Percentiles rank a stretch among this genome's conserved stretches.
These are phyloP conservation scores for Betula pendula DNA, from an alignment of 306 rosid species.

Conservation along the genomic window DNA sequence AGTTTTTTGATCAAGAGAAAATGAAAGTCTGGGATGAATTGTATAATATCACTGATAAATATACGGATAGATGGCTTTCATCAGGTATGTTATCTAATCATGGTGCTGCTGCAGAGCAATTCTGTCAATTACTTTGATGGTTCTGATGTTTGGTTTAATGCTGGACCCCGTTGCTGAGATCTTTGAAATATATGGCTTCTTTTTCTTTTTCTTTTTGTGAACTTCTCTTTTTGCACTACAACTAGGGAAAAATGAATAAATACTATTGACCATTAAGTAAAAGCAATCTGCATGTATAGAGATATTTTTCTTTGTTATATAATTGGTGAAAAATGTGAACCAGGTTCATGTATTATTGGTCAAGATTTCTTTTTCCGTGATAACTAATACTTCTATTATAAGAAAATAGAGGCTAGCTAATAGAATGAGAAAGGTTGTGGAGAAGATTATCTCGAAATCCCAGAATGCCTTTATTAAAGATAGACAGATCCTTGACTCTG, in stretches of 20 bases:
- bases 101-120: not conserved
- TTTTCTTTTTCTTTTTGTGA: not conserved
- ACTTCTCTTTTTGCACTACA: not conserved
- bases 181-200: not conserved
- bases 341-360: not conserved
- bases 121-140: not conserved
- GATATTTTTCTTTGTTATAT: not conserved
- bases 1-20: slow-evolving; percentile 56
- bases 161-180: not conserved
- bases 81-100: slow-evolving; percentile 52
- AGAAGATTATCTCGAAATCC: too few species aligned
- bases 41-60: slow-evolving; percentile 75
- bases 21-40: slow-evolving; percentile 66
- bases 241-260: not conserved
- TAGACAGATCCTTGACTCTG: too few species aligned
- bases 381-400: not conserved
- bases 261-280: not conserved
- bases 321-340: not conserved
- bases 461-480: too few species aligned
- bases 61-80: slow-evolving; percentile 89
- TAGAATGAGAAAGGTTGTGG: too few species aligned
- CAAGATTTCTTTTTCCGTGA: not conserved
- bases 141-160: not conserved
- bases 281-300: slow-evolving; percentile 10
- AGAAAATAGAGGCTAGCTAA: too few species aligned